Conservation (phyloP, 2,329 filamentous ascomycete species). For the Alternaria triticina region DNA sequence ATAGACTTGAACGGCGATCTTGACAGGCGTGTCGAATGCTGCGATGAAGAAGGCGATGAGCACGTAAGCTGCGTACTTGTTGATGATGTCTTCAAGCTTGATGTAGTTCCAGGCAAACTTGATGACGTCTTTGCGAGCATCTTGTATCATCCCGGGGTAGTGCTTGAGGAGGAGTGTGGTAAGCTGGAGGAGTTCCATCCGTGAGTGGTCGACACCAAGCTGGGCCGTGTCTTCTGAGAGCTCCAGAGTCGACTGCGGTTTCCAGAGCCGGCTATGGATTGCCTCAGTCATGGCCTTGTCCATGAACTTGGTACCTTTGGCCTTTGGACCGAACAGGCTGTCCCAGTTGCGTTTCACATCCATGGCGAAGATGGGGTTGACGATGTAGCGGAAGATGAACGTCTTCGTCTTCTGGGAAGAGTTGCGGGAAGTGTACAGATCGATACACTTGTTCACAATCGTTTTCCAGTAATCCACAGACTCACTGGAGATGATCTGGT, state of each 20-base stretch:
- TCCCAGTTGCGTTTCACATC: constrained; percentile 88
- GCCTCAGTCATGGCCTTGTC: constrained; percentile 87
- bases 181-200: constrained; percentile 94
- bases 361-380: constrained; percentile 96
- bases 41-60: constrained; percentile 98
- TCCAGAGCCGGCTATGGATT: constrained; percentile 93
- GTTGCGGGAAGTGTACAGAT: constrained; percentile 79
- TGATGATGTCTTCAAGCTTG: constrained; percentile 93
- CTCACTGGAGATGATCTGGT: constrained; percentile 80
- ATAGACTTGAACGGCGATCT: constrained; percentile 96
- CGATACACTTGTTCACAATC: constrained; percentile 83
- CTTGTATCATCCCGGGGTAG: constrained; percentile 84
- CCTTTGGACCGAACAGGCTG: constrained; percentile 54
- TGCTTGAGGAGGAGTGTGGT: constrained; percentile 97
- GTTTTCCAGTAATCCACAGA: constrained; percentile 86
- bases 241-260: constrained; percentile 78
- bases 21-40: constrained; percentile 92
- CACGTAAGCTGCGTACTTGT: constrained; percentile 97
- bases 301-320: constrained; percentile 73
- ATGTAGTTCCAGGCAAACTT: constrained; percentile 99
- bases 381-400: constrained; percentile 87
- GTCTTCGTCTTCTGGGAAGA: constrained; percentile 90
- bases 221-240: constrained; percentile 82
- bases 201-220: constrained; percentile 89
- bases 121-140: constrained; percentile 95